These are phyloP conservation scores for Penicillium desertorum DNA, from an alignment of 495 filamentous ascomycete species.

Conservation along the genomic window DNA sequence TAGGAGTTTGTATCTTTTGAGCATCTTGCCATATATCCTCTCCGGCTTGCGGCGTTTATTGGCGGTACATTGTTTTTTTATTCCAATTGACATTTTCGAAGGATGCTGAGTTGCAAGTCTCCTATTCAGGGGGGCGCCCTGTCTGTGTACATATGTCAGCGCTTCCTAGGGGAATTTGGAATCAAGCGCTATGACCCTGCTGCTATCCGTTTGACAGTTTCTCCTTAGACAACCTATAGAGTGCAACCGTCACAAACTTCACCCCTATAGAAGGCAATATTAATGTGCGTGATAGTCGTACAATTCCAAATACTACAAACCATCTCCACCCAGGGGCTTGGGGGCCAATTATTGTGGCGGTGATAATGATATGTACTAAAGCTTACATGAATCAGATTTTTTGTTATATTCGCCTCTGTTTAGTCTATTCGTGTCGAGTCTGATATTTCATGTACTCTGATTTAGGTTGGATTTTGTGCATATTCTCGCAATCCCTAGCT, in stretches of 20 bases:
- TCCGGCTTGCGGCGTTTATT: background rate
- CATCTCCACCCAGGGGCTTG: background rate
- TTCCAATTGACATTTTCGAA: background rate
- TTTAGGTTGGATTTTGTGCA: background rate
- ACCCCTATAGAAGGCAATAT: background rate
- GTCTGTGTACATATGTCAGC: constrained; percentile 7
- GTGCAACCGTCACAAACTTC: background rate
- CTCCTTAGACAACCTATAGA: background rate
- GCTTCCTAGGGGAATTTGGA: constrained; percentile 9
- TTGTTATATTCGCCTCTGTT: background rate
- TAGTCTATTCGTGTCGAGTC: background rate
- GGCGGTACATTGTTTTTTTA: background rate
- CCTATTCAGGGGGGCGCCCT: background rate
- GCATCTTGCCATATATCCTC: constrained; percentile 4
- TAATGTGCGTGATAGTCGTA: background rate
- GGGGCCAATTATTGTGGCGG: constrained; percentile 1
- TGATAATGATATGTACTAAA: background rate
- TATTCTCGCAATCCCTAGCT: background rate
- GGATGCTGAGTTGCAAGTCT: background rate
- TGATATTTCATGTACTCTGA: background rate
- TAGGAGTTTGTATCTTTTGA: background rate
- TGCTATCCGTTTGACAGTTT: background rate
- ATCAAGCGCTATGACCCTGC: constrained; percentile 7
- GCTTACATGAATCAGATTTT: background rate
- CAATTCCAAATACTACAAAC: constrained; percentile 7